These are phyloP conservation scores for Monocercomonoides exilis DNA, from an alignment of 78 protist species.

Conservation along the genomic window DNA sequence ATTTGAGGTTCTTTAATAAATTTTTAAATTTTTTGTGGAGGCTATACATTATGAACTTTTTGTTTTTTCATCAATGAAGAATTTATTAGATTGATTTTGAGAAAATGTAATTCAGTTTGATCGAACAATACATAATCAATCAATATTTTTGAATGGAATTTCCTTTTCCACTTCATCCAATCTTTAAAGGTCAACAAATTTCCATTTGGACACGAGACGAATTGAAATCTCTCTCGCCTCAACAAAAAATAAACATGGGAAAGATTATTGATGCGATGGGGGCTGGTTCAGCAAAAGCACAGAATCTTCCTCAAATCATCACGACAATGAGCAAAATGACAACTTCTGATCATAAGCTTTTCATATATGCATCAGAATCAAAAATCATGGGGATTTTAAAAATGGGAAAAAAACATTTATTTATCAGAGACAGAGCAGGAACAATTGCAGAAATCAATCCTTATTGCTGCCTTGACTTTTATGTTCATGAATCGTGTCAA, in stretches of 20 bases:
- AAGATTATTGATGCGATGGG: not conserved
- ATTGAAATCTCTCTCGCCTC: not conserved
- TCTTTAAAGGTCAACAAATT: not conserved
- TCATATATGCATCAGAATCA: not conserved
- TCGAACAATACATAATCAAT: too few species aligned
- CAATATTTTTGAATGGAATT: not conserved
- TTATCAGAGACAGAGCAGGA: not conserved
- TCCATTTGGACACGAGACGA: not conserved
- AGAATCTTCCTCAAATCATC: not conserved
- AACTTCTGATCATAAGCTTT: not conserved
- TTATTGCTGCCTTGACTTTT: slow-evolving; percentile 6
- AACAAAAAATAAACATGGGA: not conserved
- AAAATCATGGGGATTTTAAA: not conserved
- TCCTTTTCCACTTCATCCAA: not conserved
- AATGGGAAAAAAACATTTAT: not conserved
- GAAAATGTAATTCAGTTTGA: too few species aligned
- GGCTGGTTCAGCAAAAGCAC: not conserved
- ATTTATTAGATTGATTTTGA: too few species aligned
- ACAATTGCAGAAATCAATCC: not conserved
- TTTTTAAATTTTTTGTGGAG: too few species aligned
- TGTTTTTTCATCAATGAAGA: too few species aligned
- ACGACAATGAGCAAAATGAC: not conserved
- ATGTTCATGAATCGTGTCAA: not conserved
- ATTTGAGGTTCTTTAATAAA: too few species aligned
- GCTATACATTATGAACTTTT: too few species aligned